Percentiles rank a stretch among this genome's conserved stretches.
phyloP scores from a whole-genome alignment of 129 eudicot genomes.

The Flaveria sonorensis region DNA sequence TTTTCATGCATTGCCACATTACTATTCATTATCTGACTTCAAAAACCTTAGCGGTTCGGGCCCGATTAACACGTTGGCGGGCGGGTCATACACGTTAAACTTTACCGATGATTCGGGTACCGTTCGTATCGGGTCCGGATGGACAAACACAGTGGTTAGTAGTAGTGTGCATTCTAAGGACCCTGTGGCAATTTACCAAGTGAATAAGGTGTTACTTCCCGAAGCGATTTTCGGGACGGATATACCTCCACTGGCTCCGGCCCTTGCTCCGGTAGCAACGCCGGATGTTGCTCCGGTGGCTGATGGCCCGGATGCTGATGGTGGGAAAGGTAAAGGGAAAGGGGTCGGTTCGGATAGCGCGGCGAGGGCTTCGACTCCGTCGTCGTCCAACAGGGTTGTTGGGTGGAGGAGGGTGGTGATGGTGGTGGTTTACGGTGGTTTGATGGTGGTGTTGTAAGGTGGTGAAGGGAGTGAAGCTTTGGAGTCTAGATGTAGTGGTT shows the following conservation, averaged over 20 bases:
- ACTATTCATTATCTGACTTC: constrained; percentile 74
- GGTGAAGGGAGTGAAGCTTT: not conserved
- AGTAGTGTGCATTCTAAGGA: constrained; percentile 69
- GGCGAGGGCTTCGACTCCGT: constrained; percentile 19
- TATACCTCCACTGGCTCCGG: constrained; percentile 63
- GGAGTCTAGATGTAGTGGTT: not conserved
- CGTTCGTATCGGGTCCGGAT: constrained; percentile 56
- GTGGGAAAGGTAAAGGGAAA: constrained; percentile 29
- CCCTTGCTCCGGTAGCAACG: constrained; percentile 62
- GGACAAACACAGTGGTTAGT: constrained; percentile 69
- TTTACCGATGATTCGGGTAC: constrained; percentile 64
- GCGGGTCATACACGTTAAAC: constrained; percentile 55
- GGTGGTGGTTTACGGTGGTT: constrained; percentile 38
- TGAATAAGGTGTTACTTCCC: constrained; percentile 71
- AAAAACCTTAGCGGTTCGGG: constrained; percentile 57
- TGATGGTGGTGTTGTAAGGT: constrained; percentile 38
- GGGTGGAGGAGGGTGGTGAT: constrained; percentile 34
- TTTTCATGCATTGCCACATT: constrained; percentile 77
- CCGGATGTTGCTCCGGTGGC: constrained; percentile 51
- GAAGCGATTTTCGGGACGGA: constrained; percentile 81
- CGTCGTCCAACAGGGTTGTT: constrained; percentile 30
- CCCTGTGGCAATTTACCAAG: constrained; percentile 73
- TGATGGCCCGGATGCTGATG: constrained; percentile 50
- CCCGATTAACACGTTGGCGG: constrained; percentile 67
- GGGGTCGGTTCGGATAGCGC: constrained; percentile 15